Evolutionary conservation across 768 basidiomycete genomes (phyloP).

Genomic region (Mycena venus): DNA sequence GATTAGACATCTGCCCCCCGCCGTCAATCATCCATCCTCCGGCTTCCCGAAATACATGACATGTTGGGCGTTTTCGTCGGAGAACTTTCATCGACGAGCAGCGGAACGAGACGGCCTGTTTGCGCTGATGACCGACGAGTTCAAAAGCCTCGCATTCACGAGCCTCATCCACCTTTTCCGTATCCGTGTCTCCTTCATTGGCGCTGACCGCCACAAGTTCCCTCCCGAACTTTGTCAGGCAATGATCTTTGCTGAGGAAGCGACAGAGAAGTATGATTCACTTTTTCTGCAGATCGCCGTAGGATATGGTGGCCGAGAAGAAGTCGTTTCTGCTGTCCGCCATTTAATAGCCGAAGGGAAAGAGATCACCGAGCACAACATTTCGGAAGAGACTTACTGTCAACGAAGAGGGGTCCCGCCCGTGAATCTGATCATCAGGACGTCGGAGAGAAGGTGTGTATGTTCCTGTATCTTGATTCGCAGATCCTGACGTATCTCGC

Average conservation of each 20-base stretch:
- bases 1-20: conserved; percentile 27
- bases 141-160: conserved; percentile 31
- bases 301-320: conserved; percentile 31
- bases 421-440: conserved; percentile 24
- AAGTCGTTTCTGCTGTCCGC: conserved; percentile 23
- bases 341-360: conserved; percentile 19
- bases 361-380: conserved; percentile 24
- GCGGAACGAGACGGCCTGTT: conserved; percentile 33
- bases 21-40: not conserved
- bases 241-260: conserved; percentile 27
- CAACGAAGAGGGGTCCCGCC: conserved; percentile 2
- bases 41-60: conserved; percentile 25
- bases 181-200: conserved; percentile 30
- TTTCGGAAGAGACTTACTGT: conserved; percentile 27
- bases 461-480: no score
- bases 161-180: conserved; percentile 28
- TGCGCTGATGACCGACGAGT: conserved; percentile 26
- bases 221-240: conserved; percentile 21
- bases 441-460: conserved; percentile 24
- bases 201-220: conserved; percentile 19
- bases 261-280: conserved; percentile 16
- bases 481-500: no score
- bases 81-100: conserved; percentile 28
- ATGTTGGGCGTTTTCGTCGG: conserved; percentile 32
- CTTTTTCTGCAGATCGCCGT: conserved; percentile 28